Conservation (phyloP, 2,329 filamentous ascomycete genomes). For the Bimuria novae-zelandiae region DNA sequence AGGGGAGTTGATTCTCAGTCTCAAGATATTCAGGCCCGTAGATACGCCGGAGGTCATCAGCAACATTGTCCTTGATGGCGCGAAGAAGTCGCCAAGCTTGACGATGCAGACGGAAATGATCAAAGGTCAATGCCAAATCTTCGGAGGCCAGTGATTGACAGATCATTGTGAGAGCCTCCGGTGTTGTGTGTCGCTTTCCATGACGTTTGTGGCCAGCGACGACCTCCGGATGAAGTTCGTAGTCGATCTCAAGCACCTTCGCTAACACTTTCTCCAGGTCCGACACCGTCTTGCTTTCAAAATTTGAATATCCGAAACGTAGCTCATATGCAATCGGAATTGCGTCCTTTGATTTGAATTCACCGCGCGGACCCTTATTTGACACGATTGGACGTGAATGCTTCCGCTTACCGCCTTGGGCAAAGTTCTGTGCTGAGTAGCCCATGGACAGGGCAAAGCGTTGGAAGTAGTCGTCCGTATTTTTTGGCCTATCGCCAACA, state of each 20-base stretch:
- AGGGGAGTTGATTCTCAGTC: not conserved
- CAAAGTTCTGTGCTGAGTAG: not conserved
- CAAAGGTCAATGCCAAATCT: not conserved
- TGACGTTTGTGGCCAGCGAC: not conserved
- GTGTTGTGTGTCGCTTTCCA: not conserved
- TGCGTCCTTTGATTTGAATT: not conserved
- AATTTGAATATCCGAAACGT: not conserved
- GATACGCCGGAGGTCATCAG: not conserved
- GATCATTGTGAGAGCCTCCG: not conserved
- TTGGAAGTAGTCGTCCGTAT: slow-evolving; percentile 38
- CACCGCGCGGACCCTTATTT: not conserved
- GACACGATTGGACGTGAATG: not conserved
- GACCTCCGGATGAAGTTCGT: not conserved
- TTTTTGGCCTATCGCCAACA: slow-evolving; percentile 40
- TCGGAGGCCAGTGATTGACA: not conserved
- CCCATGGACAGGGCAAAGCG: slow-evolving; percentile 31
- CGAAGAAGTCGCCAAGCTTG: not conserved
- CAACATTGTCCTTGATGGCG: not conserved
- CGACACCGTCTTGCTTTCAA: not conserved
- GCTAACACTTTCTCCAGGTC: not conserved
- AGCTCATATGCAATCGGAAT: not conserved
- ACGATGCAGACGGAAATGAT: not conserved
- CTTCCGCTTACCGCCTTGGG: not conserved
- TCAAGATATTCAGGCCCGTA: not conserved
- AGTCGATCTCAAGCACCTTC: not conserved